Conservation (phyloP, 495 filamentous ascomycete species). For the Chaetomium fimeti region DNA sequence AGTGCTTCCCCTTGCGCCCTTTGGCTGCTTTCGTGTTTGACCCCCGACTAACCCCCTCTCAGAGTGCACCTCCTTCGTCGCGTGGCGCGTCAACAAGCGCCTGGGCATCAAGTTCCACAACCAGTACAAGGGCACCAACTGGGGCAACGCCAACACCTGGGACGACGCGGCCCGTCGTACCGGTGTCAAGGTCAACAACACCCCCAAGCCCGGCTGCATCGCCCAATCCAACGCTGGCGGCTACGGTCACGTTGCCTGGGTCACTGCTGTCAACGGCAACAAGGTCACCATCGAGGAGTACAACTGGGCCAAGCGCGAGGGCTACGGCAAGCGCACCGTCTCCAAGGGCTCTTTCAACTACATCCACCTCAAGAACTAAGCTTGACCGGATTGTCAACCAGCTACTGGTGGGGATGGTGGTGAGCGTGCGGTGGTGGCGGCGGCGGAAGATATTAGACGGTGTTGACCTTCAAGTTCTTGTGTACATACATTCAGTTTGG, state of each 20-base stretch:
- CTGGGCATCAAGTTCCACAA: slow-evolving; percentile 30
- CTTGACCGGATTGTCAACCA: background rate
- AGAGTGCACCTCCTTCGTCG: slow-evolving; percentile 33
- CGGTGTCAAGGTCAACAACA: slow-evolving; percentile 29
- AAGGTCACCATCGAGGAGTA: slow-evolving; percentile 35
- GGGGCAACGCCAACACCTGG: slow-evolving; percentile 33
- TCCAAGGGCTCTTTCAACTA: slow-evolving; percentile 28
- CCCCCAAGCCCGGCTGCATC: slow-evolving; percentile 27
- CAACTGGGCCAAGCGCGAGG: slow-evolving; percentile 22
- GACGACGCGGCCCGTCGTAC: slow-evolving; percentile 25
- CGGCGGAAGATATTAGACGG: background rate
- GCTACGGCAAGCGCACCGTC: slow-evolving; percentile 29
- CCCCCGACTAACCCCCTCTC: background rate
- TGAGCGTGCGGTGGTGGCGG: background rate
- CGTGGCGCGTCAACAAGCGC: slow-evolving; percentile 31
- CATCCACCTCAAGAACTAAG: slow-evolving; percentile 27
- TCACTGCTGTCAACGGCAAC: slow-evolving; percentile 22
- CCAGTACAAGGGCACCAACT: slow-evolving; percentile 30
- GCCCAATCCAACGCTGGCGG: slow-evolving; percentile 28
- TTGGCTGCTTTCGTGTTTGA: too few species aligned
- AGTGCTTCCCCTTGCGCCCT: background rate
- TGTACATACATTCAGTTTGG: background rate
- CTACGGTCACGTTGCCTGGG: slow-evolving; percentile 32
- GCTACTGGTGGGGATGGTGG: background rate
- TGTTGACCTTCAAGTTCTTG: background rate